Evolutionary conservation across 345 rosid species (phyloP).

Genomic region (Populus ilicifolia): DNA sequence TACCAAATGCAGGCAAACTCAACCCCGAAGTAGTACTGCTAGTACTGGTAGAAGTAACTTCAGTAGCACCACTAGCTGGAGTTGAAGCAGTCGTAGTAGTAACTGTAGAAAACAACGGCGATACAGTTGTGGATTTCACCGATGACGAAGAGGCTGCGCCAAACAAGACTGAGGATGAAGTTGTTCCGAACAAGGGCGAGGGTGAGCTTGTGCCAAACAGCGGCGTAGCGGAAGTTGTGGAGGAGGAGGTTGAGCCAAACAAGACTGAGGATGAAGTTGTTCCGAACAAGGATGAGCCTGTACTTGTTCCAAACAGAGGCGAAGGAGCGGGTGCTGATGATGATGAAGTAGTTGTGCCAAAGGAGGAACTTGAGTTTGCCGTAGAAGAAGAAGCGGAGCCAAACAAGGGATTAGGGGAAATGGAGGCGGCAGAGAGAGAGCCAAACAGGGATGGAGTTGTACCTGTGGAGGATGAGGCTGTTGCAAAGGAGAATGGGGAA

Average conservation of each 20-base stretch:
- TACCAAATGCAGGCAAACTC: conserved; percentile 44
- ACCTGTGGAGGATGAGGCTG: neutral
- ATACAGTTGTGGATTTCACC: neutral
- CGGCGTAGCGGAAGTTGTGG: too few species aligned
- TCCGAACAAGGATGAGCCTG: neutral
- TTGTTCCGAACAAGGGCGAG: neutral
- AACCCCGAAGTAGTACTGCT: conserved; percentile 33
- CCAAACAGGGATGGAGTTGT: neutral
- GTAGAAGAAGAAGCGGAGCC: neutral
- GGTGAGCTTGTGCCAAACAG: too few species aligned
- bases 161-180: neutral
- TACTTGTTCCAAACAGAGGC: neutral
- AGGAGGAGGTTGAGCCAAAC: neutral
- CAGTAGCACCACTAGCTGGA: conserved; percentile 31
- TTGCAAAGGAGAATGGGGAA: neutral
- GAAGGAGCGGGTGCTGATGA: neutral
- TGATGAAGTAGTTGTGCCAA: neutral
- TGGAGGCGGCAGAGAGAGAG: neutral
- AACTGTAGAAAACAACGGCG: neutral
- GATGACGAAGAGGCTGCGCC: conserved; percentile 10
- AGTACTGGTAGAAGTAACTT: conserved; percentile 37
- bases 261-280: neutral
- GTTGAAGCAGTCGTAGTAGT: conserved; percentile 37
- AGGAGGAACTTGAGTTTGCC: neutral
- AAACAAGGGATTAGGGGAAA: neutral